These are phyloP conservation scores for Lichtheimia hyalospora DNA, from an alignment of 371 early-diverging fungal genomes.

Conservation along the genomic window DNA sequence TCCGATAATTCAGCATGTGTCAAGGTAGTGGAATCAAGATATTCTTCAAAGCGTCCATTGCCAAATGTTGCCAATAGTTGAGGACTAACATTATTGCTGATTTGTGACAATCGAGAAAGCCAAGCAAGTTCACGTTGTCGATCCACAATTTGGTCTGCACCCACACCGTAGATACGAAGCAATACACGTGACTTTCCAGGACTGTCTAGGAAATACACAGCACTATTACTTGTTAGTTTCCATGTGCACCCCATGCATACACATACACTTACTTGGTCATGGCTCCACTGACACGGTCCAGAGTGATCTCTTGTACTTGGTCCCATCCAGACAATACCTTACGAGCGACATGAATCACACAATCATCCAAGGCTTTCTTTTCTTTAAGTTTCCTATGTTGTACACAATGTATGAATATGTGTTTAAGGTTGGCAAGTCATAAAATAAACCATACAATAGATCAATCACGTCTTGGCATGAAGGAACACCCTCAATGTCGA, in stretches of 20 bases:
- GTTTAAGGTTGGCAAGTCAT: not conserved
- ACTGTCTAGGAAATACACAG: slow-evolving; percentile 72
- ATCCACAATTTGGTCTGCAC: slow-evolving; percentile 75
- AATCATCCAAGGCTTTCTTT: slow-evolving; percentile 6
- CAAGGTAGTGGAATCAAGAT: slow-evolving; percentile 74
- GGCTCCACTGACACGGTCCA: slow-evolving; percentile 22
- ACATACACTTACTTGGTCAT: slow-evolving; percentile 18
- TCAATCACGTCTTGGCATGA: slow-evolving; percentile 18
- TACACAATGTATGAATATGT: not conserved
- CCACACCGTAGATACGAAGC: slow-evolving; percentile 80
- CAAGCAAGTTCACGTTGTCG: slow-evolving; percentile 81
- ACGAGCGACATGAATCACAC: slow-evolving; percentile 7
- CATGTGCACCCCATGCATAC: too few species aligned
- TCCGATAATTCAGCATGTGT: slow-evolving; percentile 68
- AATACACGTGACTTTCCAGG: slow-evolving; percentile 50
- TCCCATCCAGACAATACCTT: slow-evolving; percentile 21
- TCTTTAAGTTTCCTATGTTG: slow-evolving; percentile 14
- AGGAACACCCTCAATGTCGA: slow-evolving; percentile 8
- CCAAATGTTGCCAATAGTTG: slow-evolving; percentile 76
- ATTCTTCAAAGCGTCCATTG: slow-evolving; percentile 90
- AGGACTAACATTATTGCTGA: slow-evolving; percentile 70
- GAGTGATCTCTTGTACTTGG: not conserved
- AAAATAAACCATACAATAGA: slow-evolving; percentile 8
- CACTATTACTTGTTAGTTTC: slow-evolving; percentile 16
- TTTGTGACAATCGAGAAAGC: slow-evolving; percentile 68